Evolutionary conservation across 345 rosid genomes (phyloP), one percentile per base, ranked within the genome.

Genomic region (Corymbia maculata): DNA sequence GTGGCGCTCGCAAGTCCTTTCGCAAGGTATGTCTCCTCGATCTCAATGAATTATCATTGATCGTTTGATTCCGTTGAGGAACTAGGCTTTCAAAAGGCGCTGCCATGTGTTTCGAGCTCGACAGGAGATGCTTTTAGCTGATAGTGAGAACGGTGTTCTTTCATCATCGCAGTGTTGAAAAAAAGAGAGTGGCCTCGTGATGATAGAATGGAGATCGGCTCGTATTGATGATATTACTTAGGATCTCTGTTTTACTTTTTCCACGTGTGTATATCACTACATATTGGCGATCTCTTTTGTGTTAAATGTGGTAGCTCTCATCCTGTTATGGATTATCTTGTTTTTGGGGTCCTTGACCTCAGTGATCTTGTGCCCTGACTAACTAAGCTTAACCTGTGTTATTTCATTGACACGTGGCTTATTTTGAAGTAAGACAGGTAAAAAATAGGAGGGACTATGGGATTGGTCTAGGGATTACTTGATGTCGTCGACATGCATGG

Each of bases 1-100:
- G 92, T 5, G 94, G 94, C 30, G 95, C 94, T 52, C 95, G 93
- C 51, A 79, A 86, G 89, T 94, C 97, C 94, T 93, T 97, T 26
- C 93, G 93, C 84, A 91, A 94, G 98, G 99, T 98, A 24, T 45
- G 45, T 68, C 66, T 24, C 52, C 51, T 14, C 70, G 26, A 36
- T 47, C 47, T 8, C 26, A 32, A 22, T 70, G 51, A 7, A 17
- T 47, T 17, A 11, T 52, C 21, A 59, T 22, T 12, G 82, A 9
- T 42, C 42, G 19, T n/a, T 70, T 17, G 85, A 14, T 53, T 12
- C 17, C 5, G 64, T 28, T 12, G 7, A 28, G 30, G n/a, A 8
- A 49, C 30, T 19, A 45, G 26, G 68, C 64, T 42, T 10, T 0
- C 6, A 26, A 52, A 52, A 2, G 87, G 80, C 80, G 45, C 0